Percentiles rank a stretch among this genome's conserved stretches.
Evolutionary conservation across 2,329 filamentous ascomycete species (phyloP).

Genomic region (Exophiala viscosa): DNA sequence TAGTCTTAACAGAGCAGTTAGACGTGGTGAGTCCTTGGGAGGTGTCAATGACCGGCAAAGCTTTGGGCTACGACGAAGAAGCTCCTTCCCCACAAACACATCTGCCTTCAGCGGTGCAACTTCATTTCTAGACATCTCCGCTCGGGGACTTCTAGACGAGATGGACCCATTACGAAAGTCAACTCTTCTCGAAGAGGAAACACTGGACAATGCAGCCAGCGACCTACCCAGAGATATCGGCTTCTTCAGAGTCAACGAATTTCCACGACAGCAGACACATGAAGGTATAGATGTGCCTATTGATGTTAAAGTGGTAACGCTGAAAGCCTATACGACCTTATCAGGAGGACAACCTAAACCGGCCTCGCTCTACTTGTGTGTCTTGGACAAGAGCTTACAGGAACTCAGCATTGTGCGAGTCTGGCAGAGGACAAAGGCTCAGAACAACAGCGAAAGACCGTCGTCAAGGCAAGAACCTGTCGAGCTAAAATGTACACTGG

Average conservation of each 20-base stretch:
- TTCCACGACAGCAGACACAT: slow-evolving; percentile 11
- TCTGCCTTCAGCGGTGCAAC: slow-evolving; percentile 50
- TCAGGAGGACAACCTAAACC: slow-evolving; percentile 4
- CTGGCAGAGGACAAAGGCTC: slow-evolving; percentile 46
- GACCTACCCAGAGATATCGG: slow-evolving; percentile 22
- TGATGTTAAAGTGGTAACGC: slow-evolving; percentile 18
- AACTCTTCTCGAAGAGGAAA: slow-evolving; percentile 18
- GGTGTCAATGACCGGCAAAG: slow-evolving; percentile 63
- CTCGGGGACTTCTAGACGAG: slow-evolving; percentile 68
- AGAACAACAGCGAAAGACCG: slow-evolving; percentile 8
- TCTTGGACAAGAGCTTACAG: slow-evolving; percentile 66
- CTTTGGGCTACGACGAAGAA: slow-evolving; percentile 50
- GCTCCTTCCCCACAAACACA: slow-evolving; percentile 53
- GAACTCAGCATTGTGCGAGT: slow-evolving; percentile 65
- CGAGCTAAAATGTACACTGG: slow-evolving; percentile 36
- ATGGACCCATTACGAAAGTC: slow-evolving; percentile 41
- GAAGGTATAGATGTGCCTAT: not conserved
- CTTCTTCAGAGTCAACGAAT: slow-evolving; percentile 26
- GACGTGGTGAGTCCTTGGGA: slow-evolving; percentile 71
- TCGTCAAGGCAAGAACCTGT: slow-evolving; percentile 4
- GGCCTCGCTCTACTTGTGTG: slow-evolving; percentile 53
- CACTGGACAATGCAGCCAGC: slow-evolving; percentile 12
- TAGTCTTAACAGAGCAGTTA: slow-evolving; percentile 48
- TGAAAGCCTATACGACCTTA: slow-evolving; percentile 4
- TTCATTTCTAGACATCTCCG: slow-evolving; percentile 64